Base-by-base conservation (phyloP, 139 green algal genomes). In the Chlamydomonas sphaeroides region DNA sequence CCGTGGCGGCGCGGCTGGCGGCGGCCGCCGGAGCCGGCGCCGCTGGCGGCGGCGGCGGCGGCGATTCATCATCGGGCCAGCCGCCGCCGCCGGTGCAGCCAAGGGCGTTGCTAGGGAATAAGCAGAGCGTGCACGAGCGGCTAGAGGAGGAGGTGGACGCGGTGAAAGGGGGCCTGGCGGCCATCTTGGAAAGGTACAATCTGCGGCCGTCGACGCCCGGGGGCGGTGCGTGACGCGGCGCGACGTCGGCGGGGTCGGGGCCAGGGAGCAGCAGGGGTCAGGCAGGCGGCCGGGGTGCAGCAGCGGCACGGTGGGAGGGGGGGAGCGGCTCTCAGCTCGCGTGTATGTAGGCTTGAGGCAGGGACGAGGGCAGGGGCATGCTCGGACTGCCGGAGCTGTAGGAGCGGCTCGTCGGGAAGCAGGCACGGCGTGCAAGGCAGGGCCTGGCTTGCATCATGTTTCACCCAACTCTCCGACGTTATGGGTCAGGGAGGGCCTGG, bases 141-240 rank as follows among this genome's bases (percentile, higher is more conserved):
- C 45, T 88, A 51, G 84, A 88, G 11, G 84, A 51, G 70, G 75
- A 85, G 69, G 78, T 83, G 28, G 84, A 85, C 26, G 41, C 72
- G 14, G 56, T 85, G 8, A 85, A 73, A 68, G 84, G 84, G 3
- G 84, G 84, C 21, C 70, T 88, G 30, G 77, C 84, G 23, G 77
- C 84, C 28, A 88, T 88, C 49, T 39, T 88, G 21, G 84, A 81
- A 26, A 73, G 83, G 10, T 81, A 88, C 49, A 78, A 72, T 65
- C 68, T 78, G 23, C 71, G 71, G 57, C 63, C 81, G 0, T 61
- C 65, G 18, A 82, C 75, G 42, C 75, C 75, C 1, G 51, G 56
- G 5, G 49, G 53, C 11, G 11, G 57, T 3, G 28, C 35, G 33
- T n/a, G n/a, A n/a, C n/a, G n/a, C n/a, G n/a, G n/a, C n/a, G n/a